phyloP scores from a whole-genome alignment of 306 rosid genomes.

The Purshia tridentata region DNA sequence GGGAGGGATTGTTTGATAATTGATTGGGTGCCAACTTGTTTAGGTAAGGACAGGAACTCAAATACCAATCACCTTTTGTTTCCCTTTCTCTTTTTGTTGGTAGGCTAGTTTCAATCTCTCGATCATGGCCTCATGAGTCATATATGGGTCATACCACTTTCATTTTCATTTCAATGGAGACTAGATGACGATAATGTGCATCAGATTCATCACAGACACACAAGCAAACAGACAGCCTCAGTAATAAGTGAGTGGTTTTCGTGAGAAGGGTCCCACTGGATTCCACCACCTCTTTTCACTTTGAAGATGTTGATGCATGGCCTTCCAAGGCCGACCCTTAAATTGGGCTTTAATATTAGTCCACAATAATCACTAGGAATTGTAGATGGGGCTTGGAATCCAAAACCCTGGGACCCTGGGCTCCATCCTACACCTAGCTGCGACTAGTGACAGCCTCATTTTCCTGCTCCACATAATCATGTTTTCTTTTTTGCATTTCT shows the following conservation, averaged over 20 bases:
- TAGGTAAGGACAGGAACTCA: conserved; percentile 12
- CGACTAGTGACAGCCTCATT: not conserved
- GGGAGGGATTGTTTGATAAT: too few species aligned
- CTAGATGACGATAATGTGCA: not conserved
- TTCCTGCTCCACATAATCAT: not conserved
- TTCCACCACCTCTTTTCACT: not conserved
- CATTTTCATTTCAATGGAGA: too few species aligned
- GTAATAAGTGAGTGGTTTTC: not conserved
- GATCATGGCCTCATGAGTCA: too few species aligned
- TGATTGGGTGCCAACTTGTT: conserved; percentile 15
- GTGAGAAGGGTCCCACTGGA: not conserved
- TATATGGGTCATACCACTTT: too few species aligned
- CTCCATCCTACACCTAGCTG: not conserved
- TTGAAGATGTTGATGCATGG: too few species aligned
- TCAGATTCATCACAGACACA: not conserved
- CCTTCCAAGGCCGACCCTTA: not conserved
- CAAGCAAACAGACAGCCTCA: not conserved
- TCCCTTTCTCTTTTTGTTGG: not conserved
- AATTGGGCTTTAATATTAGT: not conserved
- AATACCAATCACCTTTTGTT: not conserved
- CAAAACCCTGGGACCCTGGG: conserved; percentile 29
- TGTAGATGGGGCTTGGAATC: conserved; percentile 28
- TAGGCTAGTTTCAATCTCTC: too few species aligned
- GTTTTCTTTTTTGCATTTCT: too few species aligned
- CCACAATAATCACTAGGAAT: not conserved